Conservation (phyloP, 2,329 filamentous ascomycete species). For the Madurella fahalii region DNA sequence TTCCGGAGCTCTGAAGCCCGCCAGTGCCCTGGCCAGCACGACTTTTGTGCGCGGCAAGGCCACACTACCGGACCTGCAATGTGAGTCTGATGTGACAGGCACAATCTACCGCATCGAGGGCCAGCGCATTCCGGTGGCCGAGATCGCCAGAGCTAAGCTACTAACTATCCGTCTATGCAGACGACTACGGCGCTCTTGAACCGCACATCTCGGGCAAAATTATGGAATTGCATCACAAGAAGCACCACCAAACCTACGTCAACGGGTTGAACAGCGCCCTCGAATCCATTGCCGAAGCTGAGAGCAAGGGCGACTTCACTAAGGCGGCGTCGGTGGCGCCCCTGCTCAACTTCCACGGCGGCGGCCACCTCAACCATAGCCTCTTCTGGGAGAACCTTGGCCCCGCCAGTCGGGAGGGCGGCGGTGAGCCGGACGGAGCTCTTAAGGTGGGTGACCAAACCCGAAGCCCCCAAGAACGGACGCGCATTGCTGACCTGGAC, state of each 20-base stretch:
- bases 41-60: conserved; percentile 83
- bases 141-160: background rate
- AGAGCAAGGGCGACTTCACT: conserved; percentile 56
- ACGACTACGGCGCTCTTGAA: conserved; percentile 96
- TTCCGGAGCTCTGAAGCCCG: conserved; percentile 54
- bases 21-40: conserved; percentile 64
- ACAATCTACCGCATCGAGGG: background rate
- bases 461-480: background rate
- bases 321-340: conserved; percentile 49
- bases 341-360: conserved; percentile 78
- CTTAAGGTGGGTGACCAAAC: conserved; percentile 46
- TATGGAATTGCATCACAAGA: conserved; percentile 76
- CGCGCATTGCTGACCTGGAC: conserved; percentile 10
- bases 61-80: conserved; percentile 82
- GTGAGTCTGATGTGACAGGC: conserved; percentile 33
- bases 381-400: conserved; percentile 88
- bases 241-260: conserved; percentile 77
- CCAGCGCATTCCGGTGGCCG: too few species aligned
- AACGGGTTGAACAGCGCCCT: conserved; percentile 69
- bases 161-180: conserved; percentile 41
- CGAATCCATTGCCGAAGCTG: conserved; percentile 57
- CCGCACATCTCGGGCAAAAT: conserved; percentile 71
- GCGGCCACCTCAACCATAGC: conserved; percentile 89
- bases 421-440: conserved; percentile 57
- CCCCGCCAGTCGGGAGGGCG: conserved; percentile 58